These are phyloP conservation scores for Akanthomyces dipterigenus DNA, from an alignment of 2,329 filamentous ascomycete genomes.

Conservation along the genomic window DNA sequence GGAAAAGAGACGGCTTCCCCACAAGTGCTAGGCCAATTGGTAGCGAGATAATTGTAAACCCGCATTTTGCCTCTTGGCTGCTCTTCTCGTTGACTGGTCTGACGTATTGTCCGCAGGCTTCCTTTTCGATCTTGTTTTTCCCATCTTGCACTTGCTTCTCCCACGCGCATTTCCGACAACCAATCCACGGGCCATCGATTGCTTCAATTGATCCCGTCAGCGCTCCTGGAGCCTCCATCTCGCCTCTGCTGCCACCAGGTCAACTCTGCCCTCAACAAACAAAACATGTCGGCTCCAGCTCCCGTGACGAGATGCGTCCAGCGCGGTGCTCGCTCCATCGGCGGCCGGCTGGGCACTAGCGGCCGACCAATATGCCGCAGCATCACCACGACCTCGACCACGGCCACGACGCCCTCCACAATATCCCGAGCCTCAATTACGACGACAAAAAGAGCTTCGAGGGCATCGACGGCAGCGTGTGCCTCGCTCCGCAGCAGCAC, in stretches of 20 bases:
- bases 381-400: slow-evolving; percentile 6
- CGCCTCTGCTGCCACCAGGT: not conserved
- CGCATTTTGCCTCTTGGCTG: slow-evolving; percentile 2
- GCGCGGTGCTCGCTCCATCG: slow-evolving; percentile 28
- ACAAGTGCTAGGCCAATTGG: slow-evolving; percentile 11
- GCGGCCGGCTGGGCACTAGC: slow-evolving; percentile 23
- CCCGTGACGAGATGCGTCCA: slow-evolving; percentile 34
- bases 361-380: slow-evolving; percentile 18
- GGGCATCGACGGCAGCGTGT: not conserved
- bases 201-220: slow-evolving; percentile 2
- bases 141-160: slow-evolving; percentile 21
- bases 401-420: slow-evolving; percentile 14
- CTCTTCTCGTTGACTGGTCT: not conserved
- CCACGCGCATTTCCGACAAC: not conserved
- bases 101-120: slow-evolving; percentile 6
- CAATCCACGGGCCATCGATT: not conserved
- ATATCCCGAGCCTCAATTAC: not conserved
- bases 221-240: not conserved
- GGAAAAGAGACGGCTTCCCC: not conserved
- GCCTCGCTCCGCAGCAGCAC: slow-evolving; percentile 7
- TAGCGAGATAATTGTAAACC: slow-evolving; percentile 13
- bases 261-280: not conserved
- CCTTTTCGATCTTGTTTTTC: not conserved
- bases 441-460: not conserved
- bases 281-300: slow-evolving; percentile 29